Evolutionary conservation across 352 stramenopile species (phyloP).

Genomic region (Peronosclerospora sorghi): DNA sequence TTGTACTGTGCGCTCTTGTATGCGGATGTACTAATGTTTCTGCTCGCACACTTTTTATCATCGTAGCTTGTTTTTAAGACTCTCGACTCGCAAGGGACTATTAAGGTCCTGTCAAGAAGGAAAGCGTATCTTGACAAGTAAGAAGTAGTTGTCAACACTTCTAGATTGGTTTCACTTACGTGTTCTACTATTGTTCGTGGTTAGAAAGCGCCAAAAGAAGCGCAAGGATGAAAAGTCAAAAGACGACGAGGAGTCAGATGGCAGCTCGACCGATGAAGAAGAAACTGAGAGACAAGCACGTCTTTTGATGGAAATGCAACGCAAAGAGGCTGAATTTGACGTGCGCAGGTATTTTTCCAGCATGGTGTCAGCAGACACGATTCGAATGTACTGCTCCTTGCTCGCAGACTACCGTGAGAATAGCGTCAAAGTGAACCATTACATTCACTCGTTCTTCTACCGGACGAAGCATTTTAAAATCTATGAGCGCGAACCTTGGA

Average conservation of each 20-base stretch:
- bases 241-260: conserved; percentile 29
- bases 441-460: conserved; percentile 84
- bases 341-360: conserved; percentile 71
- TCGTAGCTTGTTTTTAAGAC: conserved; percentile 86
- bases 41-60: too few relatives aligned
- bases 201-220: conserved; percentile 44
- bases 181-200: background rate
- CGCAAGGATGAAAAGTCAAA: conserved; percentile 14
- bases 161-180: background rate
- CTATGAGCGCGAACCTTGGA: conserved; percentile 58
- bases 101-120: conserved; percentile 72
- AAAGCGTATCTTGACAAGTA: conserved; percentile 55
- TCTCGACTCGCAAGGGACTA: conserved; percentile 67
- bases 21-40: background rate
- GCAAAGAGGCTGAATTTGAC: conserved; percentile 81
- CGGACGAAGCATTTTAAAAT: conserved; percentile 75
- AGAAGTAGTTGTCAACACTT: background rate
- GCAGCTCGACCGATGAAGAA: conserved; percentile 64
- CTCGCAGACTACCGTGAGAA: conserved; percentile 68
- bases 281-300: conserved; percentile 57
- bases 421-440: conserved; percentile 77
- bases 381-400: conserved; percentile 77
- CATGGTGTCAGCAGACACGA: conserved; percentile 69
- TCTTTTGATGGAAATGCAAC: conserved; percentile 73
- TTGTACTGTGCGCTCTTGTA: background rate